Base-by-base conservation (phyloP, 2,329 filamentous ascomycete genomes). In the Botrytis fragariae region DNA sequence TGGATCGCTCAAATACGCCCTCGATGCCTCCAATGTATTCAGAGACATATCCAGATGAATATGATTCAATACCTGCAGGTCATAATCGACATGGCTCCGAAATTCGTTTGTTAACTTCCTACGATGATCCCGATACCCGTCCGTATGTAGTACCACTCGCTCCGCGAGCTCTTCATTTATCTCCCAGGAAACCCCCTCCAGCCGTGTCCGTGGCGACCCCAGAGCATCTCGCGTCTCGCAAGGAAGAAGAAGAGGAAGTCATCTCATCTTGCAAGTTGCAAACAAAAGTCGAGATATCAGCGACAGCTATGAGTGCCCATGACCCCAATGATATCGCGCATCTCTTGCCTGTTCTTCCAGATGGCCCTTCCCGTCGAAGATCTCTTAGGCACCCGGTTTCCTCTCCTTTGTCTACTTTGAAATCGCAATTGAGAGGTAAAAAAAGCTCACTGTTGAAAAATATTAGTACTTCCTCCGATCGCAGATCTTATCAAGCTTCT, bases 81-180 rank as follows among this genome's bases (percentile, higher is more conserved):
- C 82, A 84, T 72, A 68, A 72, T 72, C 74, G 72, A 62, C 87
- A 86, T 79, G 82, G 85, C 62, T 85, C 88, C 48, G 87, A 85
- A 75, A 86, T 91, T 72, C 86, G 89, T 78, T 83, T 91, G 78
- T 83, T 91, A 82, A 91, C 89, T 70, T 90, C 88, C 10, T 85
- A 89, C 81, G 89, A 91, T 79, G 88, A 90, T 64, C 82, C 86
- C 45, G 82, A 84, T 75, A 78, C 78, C 72, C 82, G 84, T 80
- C 84, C 86, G 88, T 90, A 90, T 84, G 89, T 90, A 83, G 79
- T 72, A 74, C 74, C 77, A 71, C 75, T 74, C 63, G 48, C 77
- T 39, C 77, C 75, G 59, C 74, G 65, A 69, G 77, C 76, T 75
- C 74, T 77, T 42, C 69, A 76, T 48, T 75, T 75, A 74, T 74